These are phyloP conservation scores for Microdochium trichocladiopsis DNA, from an alignment of 2,329 filamentous ascomycete species.

Conservation along the genomic window DNA sequence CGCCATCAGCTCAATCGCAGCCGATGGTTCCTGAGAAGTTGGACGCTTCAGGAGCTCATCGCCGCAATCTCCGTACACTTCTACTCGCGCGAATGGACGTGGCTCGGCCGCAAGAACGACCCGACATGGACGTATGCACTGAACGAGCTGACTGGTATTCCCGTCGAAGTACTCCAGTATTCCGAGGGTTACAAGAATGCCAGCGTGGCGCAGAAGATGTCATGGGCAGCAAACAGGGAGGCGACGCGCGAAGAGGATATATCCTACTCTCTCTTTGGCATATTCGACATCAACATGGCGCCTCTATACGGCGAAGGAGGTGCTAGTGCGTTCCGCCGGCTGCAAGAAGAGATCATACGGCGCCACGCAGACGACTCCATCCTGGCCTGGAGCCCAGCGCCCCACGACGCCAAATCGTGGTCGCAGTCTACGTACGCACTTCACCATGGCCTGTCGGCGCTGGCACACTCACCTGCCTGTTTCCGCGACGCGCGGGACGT, in stretches of 20 bases:
- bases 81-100: not conserved
- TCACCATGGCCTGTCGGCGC: not conserved
- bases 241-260: not conserved
- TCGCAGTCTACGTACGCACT: not conserved
- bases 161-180: not conserved
- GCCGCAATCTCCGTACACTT: not conserved
- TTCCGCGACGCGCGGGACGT: not conserved
- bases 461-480: not conserved
- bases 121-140: not conserved
- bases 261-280: not conserved
- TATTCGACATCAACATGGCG: not conserved
- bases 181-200: not conserved
- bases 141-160: not conserved
- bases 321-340: not conserved
- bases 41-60: constrained; percentile 2
- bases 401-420: too few relatives aligned
- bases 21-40: constrained; percentile 2
- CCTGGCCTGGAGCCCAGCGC: not conserved
- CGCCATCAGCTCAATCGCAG: not conserved
- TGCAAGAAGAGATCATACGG: not conserved
- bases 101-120: constrained; percentile 1
- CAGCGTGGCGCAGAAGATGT: not conserved
- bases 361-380: not conserved
- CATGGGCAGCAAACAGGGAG: not conserved
- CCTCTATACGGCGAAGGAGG: not conserved